Evolutionary conservation across 352 stramenopile genomes (phyloP).

Genomic region (Globisporangium acanthophoron): DNA sequence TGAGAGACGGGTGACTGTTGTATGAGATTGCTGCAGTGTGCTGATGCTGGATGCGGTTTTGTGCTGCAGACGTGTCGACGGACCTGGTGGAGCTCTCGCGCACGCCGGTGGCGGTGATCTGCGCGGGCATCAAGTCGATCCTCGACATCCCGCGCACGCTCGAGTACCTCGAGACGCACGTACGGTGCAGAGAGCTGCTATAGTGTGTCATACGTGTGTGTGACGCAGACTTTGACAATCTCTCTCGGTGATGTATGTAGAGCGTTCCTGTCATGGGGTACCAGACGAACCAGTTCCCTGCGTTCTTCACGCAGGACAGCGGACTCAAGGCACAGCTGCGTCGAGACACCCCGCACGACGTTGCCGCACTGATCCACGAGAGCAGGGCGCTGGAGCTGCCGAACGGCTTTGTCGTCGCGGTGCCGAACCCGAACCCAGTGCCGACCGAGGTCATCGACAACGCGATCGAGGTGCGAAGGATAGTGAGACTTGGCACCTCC

Average conservation of each 20-base stretch:
- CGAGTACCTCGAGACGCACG: conserved; percentile 95
- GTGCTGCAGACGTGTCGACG: conserved; percentile 87
- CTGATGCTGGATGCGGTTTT: not conserved
- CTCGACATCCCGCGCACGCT: conserved; percentile 96
- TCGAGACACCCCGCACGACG: conserved; percentile 81
- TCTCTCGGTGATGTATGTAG: conserved; percentile 24
- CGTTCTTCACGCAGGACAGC: conserved; percentile 96
- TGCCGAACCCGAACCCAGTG: conserved; percentile 87
- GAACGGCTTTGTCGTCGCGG: conserved; percentile 83
- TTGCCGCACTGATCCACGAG: conserved; percentile 82
- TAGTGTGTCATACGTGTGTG: not conserved
- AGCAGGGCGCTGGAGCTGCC: conserved; percentile 73
- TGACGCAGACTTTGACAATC: not conserved
- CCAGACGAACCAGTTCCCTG: conserved; percentile 93
- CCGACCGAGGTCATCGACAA: conserved; percentile 82
- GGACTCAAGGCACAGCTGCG: conserved; percentile 80
- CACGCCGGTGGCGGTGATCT: conserved; percentile 96
- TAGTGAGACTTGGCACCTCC: too few species aligned
- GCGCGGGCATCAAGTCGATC: conserved; percentile 98
- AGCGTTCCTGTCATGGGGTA: conserved; percentile 93
- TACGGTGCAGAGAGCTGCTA: conserved; percentile 12
- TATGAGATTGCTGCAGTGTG: too few species aligned
- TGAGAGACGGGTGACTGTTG: too few species aligned
- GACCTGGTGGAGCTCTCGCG: conserved; percentile 95
- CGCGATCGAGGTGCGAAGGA: conserved; percentile 73